phyloP scores from a whole-genome alignment of 2,329 filamentous ascomycete genomes.

The Keithomyces neogunnii region DNA sequence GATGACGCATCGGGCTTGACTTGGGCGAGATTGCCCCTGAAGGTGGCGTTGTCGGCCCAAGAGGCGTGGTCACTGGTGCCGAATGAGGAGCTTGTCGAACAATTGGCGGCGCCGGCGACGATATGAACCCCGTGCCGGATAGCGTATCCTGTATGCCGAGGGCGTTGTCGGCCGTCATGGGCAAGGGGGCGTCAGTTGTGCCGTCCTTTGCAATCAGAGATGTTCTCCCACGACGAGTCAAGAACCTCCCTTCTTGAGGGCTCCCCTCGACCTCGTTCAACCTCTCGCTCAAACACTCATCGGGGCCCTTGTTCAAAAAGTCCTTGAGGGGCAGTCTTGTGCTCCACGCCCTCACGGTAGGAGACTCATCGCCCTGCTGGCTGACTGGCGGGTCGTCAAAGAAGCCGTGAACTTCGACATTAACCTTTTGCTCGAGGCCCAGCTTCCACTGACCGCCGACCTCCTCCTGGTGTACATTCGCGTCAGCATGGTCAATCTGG shows the following conservation, averaged over 20 bases:
- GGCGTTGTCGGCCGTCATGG: conserved; percentile 18
- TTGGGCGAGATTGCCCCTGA: conserved; percentile 19
- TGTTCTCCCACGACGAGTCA: conserved; percentile 19
- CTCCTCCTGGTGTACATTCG: conserved; percentile 14
- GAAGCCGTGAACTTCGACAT: conserved; percentile 49
- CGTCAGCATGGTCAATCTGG: conserved; percentile 25
- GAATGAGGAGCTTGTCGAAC: conserved; percentile 11
- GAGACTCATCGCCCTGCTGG: conserved; percentile 1
- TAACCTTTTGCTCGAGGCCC: conserved; percentile 42
- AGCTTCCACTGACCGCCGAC: conserved; percentile 33
- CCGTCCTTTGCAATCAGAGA: conserved; percentile 13
- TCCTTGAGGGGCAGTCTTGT: conserved; percentile 41
- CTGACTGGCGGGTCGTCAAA: conserved; percentile 38
- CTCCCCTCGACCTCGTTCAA: conserved; percentile 31
- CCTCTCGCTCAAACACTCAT: conserved; percentile 44
- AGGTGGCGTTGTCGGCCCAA: conserved; percentile 13
- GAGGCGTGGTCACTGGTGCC: neutral
- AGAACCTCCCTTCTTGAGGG: conserved; percentile 20
- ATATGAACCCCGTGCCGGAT: conserved; percentile 5
- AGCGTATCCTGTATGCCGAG: conserved; percentile 23
- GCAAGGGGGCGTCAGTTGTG: conserved; percentile 4
- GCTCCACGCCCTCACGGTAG: conserved; percentile 40
- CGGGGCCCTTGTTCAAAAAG: conserved; percentile 47
- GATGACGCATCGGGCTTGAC: conserved; percentile 20
- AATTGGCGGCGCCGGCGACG: conserved; percentile 22